phyloP scores from a whole-genome alignment of 1,284 basidiomycete species.

The Schizophyllum commune region DNA sequence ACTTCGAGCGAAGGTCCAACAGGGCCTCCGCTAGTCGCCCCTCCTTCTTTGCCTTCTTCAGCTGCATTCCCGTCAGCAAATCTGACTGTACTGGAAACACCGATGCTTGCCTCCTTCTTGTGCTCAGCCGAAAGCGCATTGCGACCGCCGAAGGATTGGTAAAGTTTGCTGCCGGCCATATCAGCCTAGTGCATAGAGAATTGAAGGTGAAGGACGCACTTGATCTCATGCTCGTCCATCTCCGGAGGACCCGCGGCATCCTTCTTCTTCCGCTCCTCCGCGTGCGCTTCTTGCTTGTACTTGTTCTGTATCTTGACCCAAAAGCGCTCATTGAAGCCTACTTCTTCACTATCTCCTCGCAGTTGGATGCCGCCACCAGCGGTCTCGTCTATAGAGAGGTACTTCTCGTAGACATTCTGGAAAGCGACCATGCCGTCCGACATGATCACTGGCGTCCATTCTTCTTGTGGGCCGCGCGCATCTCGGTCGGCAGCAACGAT shows the following conservation, averaged over 20 bases:
- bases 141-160: conserved; percentile 84
- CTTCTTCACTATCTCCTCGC: conserved; percentile 75
- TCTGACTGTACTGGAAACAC: conserved; percentile 5
- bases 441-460: conserved; percentile 74
- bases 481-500: conserved; percentile 76
- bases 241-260: conserved; percentile 37
- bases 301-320: conserved; percentile 88
- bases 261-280: conserved; percentile 68
- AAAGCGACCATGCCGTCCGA: conserved; percentile 78
- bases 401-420: conserved; percentile 81
- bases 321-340: conserved; percentile 76
- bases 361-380: conserved; percentile 73
- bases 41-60: conserved; percentile 82
- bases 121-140: conserved; percentile 66
- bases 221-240: conserved; percentile 61
- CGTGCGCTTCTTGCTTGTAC: conserved; percentile 80
- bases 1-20: conserved; percentile 81
- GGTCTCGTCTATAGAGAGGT: conserved; percentile 73
- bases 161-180: conserved; percentile 46
- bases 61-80: conserved; percentile 27
- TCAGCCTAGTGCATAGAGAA: not conserved
- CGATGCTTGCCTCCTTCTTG: conserved; percentile 52
- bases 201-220: conserved; percentile 41
- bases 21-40: conserved; percentile 84
- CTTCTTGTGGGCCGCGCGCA: conserved; percentile 80